Percentiles rank a stretch among this genome's conserved stretches.
phyloP scores from a whole-genome alignment of 257 asterid species.

The Salvia rosmarinus region DNA sequence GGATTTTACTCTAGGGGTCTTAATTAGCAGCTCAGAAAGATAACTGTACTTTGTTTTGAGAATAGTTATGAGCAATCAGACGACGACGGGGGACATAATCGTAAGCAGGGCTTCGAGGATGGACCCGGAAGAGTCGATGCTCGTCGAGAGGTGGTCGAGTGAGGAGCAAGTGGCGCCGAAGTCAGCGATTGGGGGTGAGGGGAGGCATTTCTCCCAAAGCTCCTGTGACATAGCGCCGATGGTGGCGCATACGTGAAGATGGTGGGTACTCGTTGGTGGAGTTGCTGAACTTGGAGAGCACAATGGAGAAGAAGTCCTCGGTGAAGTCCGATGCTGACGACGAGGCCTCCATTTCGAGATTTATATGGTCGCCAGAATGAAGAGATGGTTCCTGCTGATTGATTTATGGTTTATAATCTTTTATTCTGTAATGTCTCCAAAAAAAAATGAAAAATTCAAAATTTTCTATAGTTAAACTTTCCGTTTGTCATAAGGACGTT shows the following conservation, averaged over 20 bases:
- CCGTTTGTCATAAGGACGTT: too few relatives aligned
- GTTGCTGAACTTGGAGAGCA: constrained; percentile 58
- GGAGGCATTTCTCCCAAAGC: constrained; percentile 64
- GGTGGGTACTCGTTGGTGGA: constrained; percentile 69
- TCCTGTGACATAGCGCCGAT: constrained; percentile 83
- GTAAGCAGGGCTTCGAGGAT: constrained; percentile 68
- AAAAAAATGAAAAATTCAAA: too few relatives aligned
- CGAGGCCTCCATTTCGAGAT: constrained; percentile 48
- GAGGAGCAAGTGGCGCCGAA: constrained; percentile 85
- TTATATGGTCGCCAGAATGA: constrained; percentile 46
- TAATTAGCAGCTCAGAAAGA: constrained; percentile 53
- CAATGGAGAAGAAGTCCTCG: constrained; percentile 55
- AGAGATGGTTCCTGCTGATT: constrained; percentile 15
- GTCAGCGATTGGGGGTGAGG: constrained; percentile 63
- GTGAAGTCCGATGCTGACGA: constrained; percentile 15
- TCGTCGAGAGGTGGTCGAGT: constrained; percentile 60
- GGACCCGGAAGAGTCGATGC: constrained; percentile 54
- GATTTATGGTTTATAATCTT: too few relatives aligned
- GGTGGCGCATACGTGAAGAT: constrained; percentile 71
- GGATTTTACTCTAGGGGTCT: constrained; percentile 45
- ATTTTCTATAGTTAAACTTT: too few relatives aligned
- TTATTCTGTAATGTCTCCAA: too few relatives aligned
- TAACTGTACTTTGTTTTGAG: constrained; percentile 50
- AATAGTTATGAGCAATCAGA: constrained; percentile 42
- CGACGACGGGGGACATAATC: constrained; percentile 57